Evolutionary conservation across 768 basidiomycete species (phyloP).

Genomic region (Stropharia rugosoannulata): DNA sequence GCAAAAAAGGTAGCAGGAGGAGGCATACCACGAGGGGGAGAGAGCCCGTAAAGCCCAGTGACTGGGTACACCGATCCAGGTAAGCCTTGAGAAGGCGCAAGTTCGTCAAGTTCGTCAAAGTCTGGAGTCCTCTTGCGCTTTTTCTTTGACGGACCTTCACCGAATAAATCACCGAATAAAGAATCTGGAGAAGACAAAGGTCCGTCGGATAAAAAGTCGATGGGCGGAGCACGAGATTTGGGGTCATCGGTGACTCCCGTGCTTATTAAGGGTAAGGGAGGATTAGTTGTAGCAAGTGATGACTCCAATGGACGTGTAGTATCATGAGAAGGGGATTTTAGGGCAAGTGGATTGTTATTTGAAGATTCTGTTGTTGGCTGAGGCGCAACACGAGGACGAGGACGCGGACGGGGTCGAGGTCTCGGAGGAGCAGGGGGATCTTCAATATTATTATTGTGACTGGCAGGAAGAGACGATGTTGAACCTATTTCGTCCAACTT

Average conservation of each 20-base stretch:
- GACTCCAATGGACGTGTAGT: slow-evolving; percentile 13
- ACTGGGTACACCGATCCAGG: not conserved
- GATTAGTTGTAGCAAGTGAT: slow-evolving; percentile 32
- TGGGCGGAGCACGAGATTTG: slow-evolving; percentile 1
- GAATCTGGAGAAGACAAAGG: slow-evolving; percentile 35
- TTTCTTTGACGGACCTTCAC: slow-evolving; percentile 8
- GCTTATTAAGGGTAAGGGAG: slow-evolving; percentile 13
- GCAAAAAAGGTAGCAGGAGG: slow-evolving; percentile 48
- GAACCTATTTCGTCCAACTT: too few species aligned
- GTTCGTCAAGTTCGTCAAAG: slow-evolving; percentile 26
- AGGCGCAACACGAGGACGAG: slow-evolving; percentile 11
- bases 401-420: slow-evolving; percentile 20
- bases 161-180: slow-evolving; percentile 26
- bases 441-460: not conserved
- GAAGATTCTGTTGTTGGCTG: slow-evolving; percentile 5
- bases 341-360: not conserved
- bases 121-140: slow-evolving; percentile 18
- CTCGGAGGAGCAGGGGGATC: slow-evolving; percentile 8
- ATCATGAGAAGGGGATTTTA: slow-evolving; percentile 10
- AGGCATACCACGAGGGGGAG: slow-evolving; percentile 16
- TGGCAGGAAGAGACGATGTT: not conserved
- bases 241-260: not conserved
- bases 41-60: not conserved
- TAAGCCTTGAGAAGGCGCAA: slow-evolving; percentile 14
- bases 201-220: slow-evolving; percentile 9